A percentile compares a stretch with the other conserved stretches of the same genome.
phyloP scores from a whole-genome alignment of 208 protist genomes.

The Leishmania gerbilli region DNA sequence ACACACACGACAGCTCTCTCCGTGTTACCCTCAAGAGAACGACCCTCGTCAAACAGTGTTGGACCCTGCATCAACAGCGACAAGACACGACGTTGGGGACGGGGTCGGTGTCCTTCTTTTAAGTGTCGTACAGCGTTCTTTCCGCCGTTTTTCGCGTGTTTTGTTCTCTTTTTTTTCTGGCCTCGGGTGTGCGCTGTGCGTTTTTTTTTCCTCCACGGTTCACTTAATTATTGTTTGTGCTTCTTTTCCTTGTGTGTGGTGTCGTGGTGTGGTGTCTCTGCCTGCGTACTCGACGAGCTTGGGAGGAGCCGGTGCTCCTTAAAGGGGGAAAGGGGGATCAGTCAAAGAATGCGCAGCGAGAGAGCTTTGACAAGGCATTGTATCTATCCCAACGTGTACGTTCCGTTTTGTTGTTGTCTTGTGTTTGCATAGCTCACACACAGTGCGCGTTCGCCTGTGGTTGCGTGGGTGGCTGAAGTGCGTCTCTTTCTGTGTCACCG shows the following conservation, averaged over 20 bases:
- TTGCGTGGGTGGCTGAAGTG: background rate
- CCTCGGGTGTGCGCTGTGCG: background rate
- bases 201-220: background rate
- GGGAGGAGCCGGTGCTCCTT: background rate
- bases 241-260: slow-evolving; percentile 6
- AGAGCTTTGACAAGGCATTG: background rate
- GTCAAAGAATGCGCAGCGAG: background rate
- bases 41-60: background rate
- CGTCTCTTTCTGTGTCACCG: background rate
- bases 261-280: background rate
- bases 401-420: background rate
- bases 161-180: background rate
- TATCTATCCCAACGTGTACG: background rate
- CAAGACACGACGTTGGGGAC: background rate
- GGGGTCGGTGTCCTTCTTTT: background rate
- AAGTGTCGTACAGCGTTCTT: background rate
- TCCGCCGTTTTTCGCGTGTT: background rate
- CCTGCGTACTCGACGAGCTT: background rate
- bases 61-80: background rate
- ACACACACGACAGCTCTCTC: background rate
- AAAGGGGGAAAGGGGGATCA: background rate
- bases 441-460: background rate
- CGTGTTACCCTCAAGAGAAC: background rate
- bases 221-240: slow-evolving; percentile 5
- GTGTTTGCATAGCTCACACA: background rate